Conservation (phyloP, 2,329 filamentous ascomycete species). For the Trichoderma oligosporum region DNA sequence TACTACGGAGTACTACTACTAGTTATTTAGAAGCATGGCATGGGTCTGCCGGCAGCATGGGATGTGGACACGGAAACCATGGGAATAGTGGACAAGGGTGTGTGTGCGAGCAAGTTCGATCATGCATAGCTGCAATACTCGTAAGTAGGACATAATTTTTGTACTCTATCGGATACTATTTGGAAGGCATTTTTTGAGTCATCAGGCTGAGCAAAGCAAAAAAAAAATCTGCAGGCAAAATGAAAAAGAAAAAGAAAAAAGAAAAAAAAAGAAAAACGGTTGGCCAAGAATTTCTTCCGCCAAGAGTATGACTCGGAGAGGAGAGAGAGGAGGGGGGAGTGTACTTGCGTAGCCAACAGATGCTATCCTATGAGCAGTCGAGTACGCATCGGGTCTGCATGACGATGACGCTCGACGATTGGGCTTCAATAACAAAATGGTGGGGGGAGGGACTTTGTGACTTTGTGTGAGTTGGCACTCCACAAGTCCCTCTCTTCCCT, state of each 20-base stretch:
- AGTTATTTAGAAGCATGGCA: too few species aligned
- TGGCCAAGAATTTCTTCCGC: neutral
- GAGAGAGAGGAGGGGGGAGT: neutral
- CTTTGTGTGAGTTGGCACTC: constrained; percentile 20
- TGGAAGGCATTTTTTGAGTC: constrained; percentile 6
- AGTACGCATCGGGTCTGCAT: constrained; percentile 14
- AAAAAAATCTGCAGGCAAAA: too few species aligned
- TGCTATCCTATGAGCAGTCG: constrained; percentile 4
- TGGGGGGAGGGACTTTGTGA: too few species aligned
- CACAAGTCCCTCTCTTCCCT: constrained; percentile 7
- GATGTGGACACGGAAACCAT: neutral
- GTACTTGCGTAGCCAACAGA: neutral
- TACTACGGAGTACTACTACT: too few species aligned
- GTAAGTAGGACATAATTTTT: too few species aligned
- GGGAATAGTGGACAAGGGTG: neutral
- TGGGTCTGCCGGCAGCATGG: neutral
- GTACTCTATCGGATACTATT: neutral
- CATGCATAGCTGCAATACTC: neutral
- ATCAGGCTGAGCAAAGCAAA: constrained; percentile 1
- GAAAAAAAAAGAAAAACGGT: neutral
- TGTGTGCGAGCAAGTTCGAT: neutral
- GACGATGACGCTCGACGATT: constrained; percentile 17
- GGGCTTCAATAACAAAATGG: constrained; percentile 16
- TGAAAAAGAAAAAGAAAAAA: neutral
- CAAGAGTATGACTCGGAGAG: constrained; percentile 9